Base-by-base conservation (phyloP, 2,329 filamentous ascomycete genomes). In the Clonostachys chloroleuca region DNA sequence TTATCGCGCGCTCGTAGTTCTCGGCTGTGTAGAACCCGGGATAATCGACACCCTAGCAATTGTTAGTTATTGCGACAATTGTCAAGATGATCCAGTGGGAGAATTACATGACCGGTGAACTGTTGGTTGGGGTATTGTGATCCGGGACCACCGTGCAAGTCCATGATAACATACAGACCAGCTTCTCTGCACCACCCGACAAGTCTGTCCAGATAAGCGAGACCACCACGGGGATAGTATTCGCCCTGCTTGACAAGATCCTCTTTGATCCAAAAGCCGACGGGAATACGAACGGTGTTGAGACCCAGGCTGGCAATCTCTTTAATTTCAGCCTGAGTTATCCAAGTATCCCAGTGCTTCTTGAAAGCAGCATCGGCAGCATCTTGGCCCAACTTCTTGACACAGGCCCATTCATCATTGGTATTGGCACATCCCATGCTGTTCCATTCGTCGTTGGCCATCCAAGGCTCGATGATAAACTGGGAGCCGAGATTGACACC, bases 251-350 rank as follows among this genome's bases (percentile, higher is more conserved):
- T 65, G 12, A 81, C 73, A 3, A 77, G 58, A 35, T 67, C 66
- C 55, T 79, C 74, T 40, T 73, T 63, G 36, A 79, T 62, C 77
- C 77, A 81, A 58, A 77, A 81, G 12, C 77, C 78, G 5, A 81
- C 61, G 0, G 77, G 76, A 18, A 81, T 70, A 6, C 76, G 68
- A 42, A 81, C 65, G 1, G 76, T 75, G 55, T 81, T 80, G 37
- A 81, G 59, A 1, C 75, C 74, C 40, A 69, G 72, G 39, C 58
- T 64, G 13, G 62, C 56, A 63, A 81, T 80, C 51, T 72, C 58
- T 18, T 68, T 56, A 43, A 81, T 65, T 54, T 80, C 77, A 3
- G 64, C 54, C 47, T 72, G 55, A 6, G 68, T 74, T 50, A 78
- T 73, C 66, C 70, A 82, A 0, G 66, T 66, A 24, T 57, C 60